A percentile compares a stretch with the other conserved stretches of the same genome.
Evolutionary conservation across 331 rosid genomes (phyloP).

Genomic region (Acacia pycnantha): DNA sequence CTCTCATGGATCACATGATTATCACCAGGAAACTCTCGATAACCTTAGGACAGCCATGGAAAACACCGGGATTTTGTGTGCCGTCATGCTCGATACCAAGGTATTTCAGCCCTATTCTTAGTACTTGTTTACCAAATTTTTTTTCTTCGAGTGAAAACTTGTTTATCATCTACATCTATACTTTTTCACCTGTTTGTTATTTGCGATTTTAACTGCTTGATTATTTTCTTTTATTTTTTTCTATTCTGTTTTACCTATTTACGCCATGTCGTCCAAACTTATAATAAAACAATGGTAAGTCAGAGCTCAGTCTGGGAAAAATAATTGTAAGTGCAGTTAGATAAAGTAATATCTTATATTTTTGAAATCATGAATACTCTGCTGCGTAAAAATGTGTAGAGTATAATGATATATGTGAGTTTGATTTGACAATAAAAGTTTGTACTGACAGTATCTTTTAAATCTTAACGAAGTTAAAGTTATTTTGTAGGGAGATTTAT

Average conservation of each 20-base stretch:
- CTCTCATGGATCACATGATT: constrained; percentile 92
- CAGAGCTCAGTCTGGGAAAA: background rate
- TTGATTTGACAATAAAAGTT: background rate
- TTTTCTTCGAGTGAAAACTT: background rate
- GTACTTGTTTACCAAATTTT: background rate
- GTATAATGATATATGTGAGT: background rate
- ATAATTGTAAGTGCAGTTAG: background rate
- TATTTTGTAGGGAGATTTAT: background rate
- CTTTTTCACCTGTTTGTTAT: background rate
- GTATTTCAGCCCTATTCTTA: constrained; percentile 15
- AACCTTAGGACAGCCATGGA: constrained; percentile 85
- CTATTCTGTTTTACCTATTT: background rate
- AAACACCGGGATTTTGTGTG: constrained; percentile 82
- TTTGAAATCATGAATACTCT: background rate
- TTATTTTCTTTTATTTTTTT: background rate
- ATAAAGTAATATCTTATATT: background rate
- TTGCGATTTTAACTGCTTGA: background rate
- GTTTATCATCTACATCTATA: background rate
- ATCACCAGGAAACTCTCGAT: constrained; percentile 90
- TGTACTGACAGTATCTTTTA: background rate
- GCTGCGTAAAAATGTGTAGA: background rate
- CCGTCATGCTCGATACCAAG: constrained; percentile 98
- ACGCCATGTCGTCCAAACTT: background rate
- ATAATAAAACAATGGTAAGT: background rate
- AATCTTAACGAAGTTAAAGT: background rate